These are phyloP conservation scores for Aspergillus panamensis DNA, from an alignment of 495 filamentous ascomycete species.

Conservation along the genomic window DNA sequence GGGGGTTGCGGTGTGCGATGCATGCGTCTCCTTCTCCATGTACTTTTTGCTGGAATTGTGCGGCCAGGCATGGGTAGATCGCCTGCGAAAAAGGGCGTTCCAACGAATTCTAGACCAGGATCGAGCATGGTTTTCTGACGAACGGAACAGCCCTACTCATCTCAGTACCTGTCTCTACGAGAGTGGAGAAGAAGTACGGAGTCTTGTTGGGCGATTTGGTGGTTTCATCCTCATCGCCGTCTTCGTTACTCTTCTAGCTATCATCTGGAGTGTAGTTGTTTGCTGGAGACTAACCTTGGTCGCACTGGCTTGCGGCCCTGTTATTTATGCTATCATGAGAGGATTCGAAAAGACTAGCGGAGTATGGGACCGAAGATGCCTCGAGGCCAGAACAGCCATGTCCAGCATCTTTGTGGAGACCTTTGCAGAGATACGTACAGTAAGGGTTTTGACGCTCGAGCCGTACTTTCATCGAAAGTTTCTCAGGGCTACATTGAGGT, in stretches of 20 bases:
- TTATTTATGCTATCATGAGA: constrained; percentile 62
- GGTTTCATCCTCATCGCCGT: constrained; percentile 62
- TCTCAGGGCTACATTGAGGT: constrained; percentile 38
- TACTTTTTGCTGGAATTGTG: constrained; percentile 67
- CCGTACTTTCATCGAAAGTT: constrained; percentile 69
- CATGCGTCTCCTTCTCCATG: constrained; percentile 57
- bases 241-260: constrained; percentile 59
- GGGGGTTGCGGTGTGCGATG: constrained; percentile 63
- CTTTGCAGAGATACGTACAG: constrained; percentile 76
- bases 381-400: constrained; percentile 52
- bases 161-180: constrained; percentile 73
- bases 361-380: constrained; percentile 67
- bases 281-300: constrained; percentile 84
- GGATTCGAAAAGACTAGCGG: constrained; percentile 58
- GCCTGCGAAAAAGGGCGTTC: constrained; percentile 64
- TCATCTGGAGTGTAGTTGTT: constrained; percentile 69
- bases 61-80: constrained; percentile 77
- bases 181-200: constrained; percentile 83
- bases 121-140: constrained; percentile 75
- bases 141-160: constrained; percentile 57
- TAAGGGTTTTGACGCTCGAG: constrained; percentile 75
- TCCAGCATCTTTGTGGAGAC: constrained; percentile 69
- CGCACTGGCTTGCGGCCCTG: constrained; percentile 62
- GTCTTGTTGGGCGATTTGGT: constrained; percentile 73
- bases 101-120: constrained; percentile 73